Evolutionary conservation across 2,329 filamentous ascomycete genomes (phyloP).

Genomic region (Trichoderma hamatum): DNA sequence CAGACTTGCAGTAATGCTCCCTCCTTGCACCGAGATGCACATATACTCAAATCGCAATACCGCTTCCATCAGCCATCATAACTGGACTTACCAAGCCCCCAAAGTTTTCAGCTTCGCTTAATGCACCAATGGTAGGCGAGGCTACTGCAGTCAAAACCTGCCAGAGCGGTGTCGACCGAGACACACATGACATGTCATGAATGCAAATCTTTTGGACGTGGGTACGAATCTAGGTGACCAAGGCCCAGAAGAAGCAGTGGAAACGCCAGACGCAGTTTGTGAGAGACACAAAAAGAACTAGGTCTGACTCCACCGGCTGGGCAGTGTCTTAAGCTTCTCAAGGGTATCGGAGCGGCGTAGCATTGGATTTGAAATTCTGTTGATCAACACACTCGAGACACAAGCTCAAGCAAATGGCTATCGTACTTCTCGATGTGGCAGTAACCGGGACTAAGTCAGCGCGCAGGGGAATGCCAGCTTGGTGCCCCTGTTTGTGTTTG

Average conservation of each 20-base stretch:
- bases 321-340: conserved; percentile 2
- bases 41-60: not conserved
- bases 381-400: not conserved
- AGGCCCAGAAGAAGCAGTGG: not conserved
- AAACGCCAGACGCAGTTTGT: not conserved
- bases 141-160: not conserved
- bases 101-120: conserved; percentile 3
- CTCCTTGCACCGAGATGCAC: not conserved
- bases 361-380: conserved; percentile 12
- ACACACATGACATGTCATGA: conserved; percentile 6
- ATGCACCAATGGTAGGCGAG: not conserved
- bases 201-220: not conserved
- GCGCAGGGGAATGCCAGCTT: not conserved
- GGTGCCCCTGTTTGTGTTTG: not conserved
- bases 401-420: not conserved
- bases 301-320: not conserved
- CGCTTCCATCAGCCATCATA: not conserved
- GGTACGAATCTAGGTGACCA: not conserved
- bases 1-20: not conserved
- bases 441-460: conserved; percentile 5
- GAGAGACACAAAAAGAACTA: not conserved
- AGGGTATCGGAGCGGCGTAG: conserved; percentile 16
- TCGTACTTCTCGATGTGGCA: conserved; percentile 1
- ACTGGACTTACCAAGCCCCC: not conserved
- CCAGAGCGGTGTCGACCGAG: not conserved